Evolutionary conservation across 495 filamentous ascomycete species (phyloP).

Genomic region (Trichoderma orchidacearum): DNA sequence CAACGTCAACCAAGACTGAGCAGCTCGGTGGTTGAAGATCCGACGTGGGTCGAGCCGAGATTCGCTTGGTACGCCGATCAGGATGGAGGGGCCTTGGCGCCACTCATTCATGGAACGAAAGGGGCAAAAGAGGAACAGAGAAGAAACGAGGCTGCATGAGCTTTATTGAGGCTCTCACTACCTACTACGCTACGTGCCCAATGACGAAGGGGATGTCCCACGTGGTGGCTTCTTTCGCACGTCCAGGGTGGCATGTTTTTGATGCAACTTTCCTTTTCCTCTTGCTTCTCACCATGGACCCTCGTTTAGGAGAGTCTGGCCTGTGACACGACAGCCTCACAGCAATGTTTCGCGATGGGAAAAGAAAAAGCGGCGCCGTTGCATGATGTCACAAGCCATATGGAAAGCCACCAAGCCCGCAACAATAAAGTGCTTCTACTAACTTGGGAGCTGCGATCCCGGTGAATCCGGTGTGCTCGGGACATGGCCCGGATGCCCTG

Average conservation of each 20-base stretch:
- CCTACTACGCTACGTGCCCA: background rate
- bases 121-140: background rate
- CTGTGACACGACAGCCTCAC: no score
- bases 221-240: background rate
- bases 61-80: background rate
- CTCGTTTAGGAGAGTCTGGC: no score
- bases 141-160: background rate
- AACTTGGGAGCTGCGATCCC: background rate
- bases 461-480: background rate
- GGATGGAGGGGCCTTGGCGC: background rate
- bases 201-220: background rate
- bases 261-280: background rate
- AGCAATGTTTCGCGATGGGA: no score
- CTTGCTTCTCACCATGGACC: background rate
- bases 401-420: background rate
- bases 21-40: background rate
- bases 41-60: background rate
- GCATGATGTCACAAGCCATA: background rate
- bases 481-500: background rate
- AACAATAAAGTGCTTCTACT: background rate
- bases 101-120: background rate
- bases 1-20: background rate
- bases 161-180: background rate
- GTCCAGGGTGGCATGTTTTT: background rate
- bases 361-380: no score